Evolutionary conservation across 495 filamentous ascomycete species (phyloP).

Genomic region (Talaromyces proteolyticus): DNA sequence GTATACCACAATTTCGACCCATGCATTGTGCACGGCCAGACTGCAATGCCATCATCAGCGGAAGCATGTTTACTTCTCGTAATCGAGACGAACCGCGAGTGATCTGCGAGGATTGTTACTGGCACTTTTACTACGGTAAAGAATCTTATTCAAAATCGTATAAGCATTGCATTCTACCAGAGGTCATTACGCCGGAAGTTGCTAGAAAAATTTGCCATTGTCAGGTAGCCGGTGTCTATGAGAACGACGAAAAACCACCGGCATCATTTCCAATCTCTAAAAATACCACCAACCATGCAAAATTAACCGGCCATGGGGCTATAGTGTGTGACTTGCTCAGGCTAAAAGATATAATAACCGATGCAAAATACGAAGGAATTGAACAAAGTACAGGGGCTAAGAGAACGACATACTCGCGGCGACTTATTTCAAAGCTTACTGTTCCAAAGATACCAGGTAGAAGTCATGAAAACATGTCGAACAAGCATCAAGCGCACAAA

Average conservation of each 20-base stretch:
- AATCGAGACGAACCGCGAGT: not conserved
- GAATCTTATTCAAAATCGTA: slow-evolving; percentile 6
- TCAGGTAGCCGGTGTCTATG: slow-evolving; percentile 9
- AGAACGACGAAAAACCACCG: slow-evolving; percentile 7
- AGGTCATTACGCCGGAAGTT: slow-evolving; percentile 11
- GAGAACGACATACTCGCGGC: not conserved
- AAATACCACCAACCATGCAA: slow-evolving; percentile 8
- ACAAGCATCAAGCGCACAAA: too few species aligned
- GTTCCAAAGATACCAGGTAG: not conserved
- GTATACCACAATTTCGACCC: slow-evolving; percentile 13
- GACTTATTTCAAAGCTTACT: not conserved
- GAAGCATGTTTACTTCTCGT: slow-evolving; percentile 21
- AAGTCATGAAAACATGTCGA: not conserved
- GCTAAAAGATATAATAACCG: slow-evolving; percentile 11
- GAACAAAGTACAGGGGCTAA: not conserved
- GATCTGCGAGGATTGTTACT: slow-evolving; percentile 5
- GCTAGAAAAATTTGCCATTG: slow-evolving; percentile 21
- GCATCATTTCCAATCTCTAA: slow-evolving; percentile 17
- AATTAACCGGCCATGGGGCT: not conserved
- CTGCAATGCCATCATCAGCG: slow-evolving; percentile 17
- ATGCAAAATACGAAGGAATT: slow-evolving; percentile 18
- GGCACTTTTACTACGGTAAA: not conserved
- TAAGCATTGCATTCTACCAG: slow-evolving; percentile 20
- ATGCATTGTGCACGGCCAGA: slow-evolving; percentile 10
- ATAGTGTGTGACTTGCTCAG: slow-evolving; percentile 15